Evolutionary conservation across 1,284 basidiomycete genomes (phyloP).

Genomic region (Schizophyllum commune): DNA sequence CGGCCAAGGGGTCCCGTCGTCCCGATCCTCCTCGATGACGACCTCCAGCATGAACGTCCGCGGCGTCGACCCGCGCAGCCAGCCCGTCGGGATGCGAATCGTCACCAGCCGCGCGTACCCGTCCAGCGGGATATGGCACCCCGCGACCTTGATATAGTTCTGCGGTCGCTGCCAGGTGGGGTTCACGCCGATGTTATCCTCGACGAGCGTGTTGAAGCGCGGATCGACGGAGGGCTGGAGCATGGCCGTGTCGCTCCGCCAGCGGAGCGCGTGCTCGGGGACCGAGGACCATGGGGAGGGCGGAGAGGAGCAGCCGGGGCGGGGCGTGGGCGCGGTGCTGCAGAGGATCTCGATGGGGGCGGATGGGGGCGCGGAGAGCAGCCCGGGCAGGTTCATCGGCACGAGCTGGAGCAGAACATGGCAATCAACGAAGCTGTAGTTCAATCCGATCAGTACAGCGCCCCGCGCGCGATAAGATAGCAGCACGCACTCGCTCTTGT

Average conservation of each 20-base stretch:
- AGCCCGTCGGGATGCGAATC: background rate
- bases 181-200: background rate
- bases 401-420: background rate
- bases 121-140: background rate
- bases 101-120: background rate
- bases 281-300: background rate
- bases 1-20: too few relatives aligned
- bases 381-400: background rate
- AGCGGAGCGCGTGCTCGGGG: background rate
- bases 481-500: background rate
- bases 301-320: background rate
- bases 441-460: background rate
- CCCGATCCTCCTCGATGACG: background rate
- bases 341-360: background rate
- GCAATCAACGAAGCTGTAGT: background rate
- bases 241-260: background rate
- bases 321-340: background rate
- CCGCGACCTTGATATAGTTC: background rate
- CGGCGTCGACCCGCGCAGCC: background rate
- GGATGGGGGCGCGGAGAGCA: background rate
- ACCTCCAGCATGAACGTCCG: background rate
- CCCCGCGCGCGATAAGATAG: background rate
- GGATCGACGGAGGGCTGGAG: background rate
- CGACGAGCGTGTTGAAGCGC: background rate
- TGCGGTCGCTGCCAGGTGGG: background rate